Evolutionary conservation across 2,329 filamentous ascomycete species (phyloP), one percentile per base, ranked within the genome.

Genomic region (Colletotrichum viniferum): DNA sequence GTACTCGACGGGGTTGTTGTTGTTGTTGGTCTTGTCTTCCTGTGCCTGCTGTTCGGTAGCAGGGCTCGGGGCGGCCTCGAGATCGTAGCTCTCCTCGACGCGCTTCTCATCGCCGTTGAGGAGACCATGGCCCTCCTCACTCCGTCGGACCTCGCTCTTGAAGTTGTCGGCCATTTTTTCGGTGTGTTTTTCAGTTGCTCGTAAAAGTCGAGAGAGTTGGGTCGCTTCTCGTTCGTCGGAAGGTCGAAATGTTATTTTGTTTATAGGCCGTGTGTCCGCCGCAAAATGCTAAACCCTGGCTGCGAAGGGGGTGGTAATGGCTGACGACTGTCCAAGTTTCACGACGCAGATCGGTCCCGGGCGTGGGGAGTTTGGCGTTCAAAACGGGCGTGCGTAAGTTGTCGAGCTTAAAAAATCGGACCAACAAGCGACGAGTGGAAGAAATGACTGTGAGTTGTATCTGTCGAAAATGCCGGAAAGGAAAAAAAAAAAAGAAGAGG

Each of bases 1-100:
- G 80, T 88, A 88, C 81, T 88, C 87, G 76, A 78, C 75, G 43
- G 77, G 75, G 58, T 77, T 75, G 52, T 26, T 55, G 64, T 62
- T 61, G 64, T 62, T 62, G 55, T 52, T 28, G 63, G 63, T 67
- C 26, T 63, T 74, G 30, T 76, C 74, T 38, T 71, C 52, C 32
- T 72, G 26, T 60, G 66, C 56, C 21, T 67, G 71, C 38, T 73
- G 68, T 62, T 66, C 73, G 56, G 69, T 68, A n/a, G 69, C 60
- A 21, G 64, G 30, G 72, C 65, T 62, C 30, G 58, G 62, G 65
- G 67, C 68, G 61, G 77, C 77, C 69, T 78, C 77, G 56, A 78
- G 71, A 69, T 77, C 75, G 48, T 76, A 78, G 61, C 73, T 75
- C 36, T 76, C 75, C 58, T 71, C 72, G 64, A 71, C 62, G 16